A percentile compares a stretch with the other conserved stretches of the same genome.
Conservation (phyloP, 192 early-diverging fungal genomes). For the Spizellomyces punctatus region DNA sequence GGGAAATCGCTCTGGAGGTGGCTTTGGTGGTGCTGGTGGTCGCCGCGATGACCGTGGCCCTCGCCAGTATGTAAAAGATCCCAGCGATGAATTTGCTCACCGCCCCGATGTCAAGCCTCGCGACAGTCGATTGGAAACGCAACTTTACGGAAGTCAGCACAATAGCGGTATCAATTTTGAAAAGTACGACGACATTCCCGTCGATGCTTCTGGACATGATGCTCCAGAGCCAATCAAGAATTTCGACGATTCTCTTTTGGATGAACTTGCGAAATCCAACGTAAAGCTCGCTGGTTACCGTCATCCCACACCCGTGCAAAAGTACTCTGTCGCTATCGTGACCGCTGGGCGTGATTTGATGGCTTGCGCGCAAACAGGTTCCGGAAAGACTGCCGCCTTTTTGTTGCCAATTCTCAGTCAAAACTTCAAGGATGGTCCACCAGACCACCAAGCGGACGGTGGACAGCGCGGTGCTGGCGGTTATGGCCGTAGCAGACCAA, state of each 20-base stretch:
- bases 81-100: constrained; percentile 71
- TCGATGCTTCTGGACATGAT: constrained; percentile 75
- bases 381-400: constrained; percentile 92
- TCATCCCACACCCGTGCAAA: constrained; percentile 92
- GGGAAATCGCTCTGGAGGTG: constrained; percentile 3
- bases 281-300: constrained; percentile 86
- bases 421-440: constrained; percentile 77
- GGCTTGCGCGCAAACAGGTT: constrained; percentile 98
- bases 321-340: constrained; percentile 54
- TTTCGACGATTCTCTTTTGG: constrained; percentile 74
- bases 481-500: constrained; percentile 30
- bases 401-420: constrained; percentile 94
- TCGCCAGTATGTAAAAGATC: constrained; percentile 35
- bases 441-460: constrained; percentile 51
- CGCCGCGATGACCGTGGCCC: constrained; percentile 1
- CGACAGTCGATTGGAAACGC: constrained; percentile 77
- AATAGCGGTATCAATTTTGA: constrained; percentile 98
- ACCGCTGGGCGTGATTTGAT: constrained; percentile 86
- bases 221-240: constrained; percentile 53
- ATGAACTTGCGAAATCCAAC: constrained; percentile 85
- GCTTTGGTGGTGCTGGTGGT: background rate
- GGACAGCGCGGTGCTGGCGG: constrained; percentile 42
- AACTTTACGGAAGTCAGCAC: constrained; percentile 79
- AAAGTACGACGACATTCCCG: constrained; percentile 98
- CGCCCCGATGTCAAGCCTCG: constrained; percentile 73